Evolutionary conservation across 1,284 basidiomycete genomes (phyloP).

Genomic region (Rhodotorula sp.): DNA sequence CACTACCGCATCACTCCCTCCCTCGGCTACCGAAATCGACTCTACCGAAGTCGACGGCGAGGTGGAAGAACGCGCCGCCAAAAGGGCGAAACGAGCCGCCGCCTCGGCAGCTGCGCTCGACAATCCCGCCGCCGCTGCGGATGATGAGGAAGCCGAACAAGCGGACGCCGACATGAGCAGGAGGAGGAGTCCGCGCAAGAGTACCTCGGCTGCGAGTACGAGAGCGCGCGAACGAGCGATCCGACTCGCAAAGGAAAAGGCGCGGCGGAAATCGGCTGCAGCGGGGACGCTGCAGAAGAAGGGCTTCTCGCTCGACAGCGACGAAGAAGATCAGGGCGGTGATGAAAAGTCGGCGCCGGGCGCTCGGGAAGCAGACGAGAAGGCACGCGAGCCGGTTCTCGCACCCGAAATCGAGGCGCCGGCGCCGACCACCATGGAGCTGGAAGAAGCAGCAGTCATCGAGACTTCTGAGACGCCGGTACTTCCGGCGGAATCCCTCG

Average conservation of each 20-base stretch:
- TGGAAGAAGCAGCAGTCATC: too few relatives aligned
- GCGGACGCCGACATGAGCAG: neutral
- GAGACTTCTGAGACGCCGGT: too few relatives aligned
- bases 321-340: constrained; percentile 39
- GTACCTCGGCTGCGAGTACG: constrained; percentile 19
- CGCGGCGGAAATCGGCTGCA: neutral
- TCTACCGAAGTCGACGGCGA: constrained; percentile 30
- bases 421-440: too few relatives aligned
- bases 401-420: too few relatives aligned
- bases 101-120: constrained; percentile 15
- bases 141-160: neutral
- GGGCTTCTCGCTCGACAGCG: constrained; percentile 16
- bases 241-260: constrained; percentile 29
- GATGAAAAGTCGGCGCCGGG: neutral
- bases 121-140: neutral
- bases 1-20: constrained; percentile 49
- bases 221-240: constrained; percentile 43
- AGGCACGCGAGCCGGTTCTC: neutral
- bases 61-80: constrained; percentile 36
- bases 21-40: constrained; percentile 12
- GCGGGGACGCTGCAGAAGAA: neutral
- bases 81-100: constrained; percentile 41
- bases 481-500: neutral
- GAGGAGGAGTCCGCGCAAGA: constrained; percentile 22
- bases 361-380: neutral